Base-by-base conservation (phyloP, 495 filamentous ascomycete species). In the Daldinia decipiens region DNA sequence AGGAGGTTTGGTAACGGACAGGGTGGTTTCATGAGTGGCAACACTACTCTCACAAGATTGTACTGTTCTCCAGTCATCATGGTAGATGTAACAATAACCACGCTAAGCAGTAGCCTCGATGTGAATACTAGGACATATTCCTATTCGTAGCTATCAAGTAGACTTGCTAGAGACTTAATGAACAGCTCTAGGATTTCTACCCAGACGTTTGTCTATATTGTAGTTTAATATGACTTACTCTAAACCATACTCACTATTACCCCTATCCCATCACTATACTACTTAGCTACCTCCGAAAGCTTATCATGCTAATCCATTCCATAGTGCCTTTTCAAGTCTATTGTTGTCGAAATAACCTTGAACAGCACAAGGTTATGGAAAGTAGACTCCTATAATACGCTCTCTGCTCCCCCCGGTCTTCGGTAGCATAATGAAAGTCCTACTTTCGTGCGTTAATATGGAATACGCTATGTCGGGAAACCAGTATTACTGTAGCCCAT, bases 1-100 rank as follows among this genome's bases (percentile, higher is more conserved):
- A 85, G 72, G 83, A 85, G 65, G 80, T 80, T 13, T 84, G 82
- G 83, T 85, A 70, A 61, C 5, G 53, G 8, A 29, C 8, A 9
- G 51, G 11, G 13, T 9, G 54, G 13, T n/a, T 57, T 21, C 5
- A 24, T 38, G n/a, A 24, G 19, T 57, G 0, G 9, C 31, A 34
- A 24, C 17, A 13, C 34, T 21, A 13, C 17, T 34, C 8, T 1
- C 19, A 12, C 34, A 24, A 38, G 11, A 57, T 27, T 27, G 54
- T 57, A 39, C 1, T 24, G 40, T 57, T 38, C 17, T 17, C 32
- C 32, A 15, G 54, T 26, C 32, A 57, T 40, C 4, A 21, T 39
- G 6, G 15, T 56, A 15, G 26, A 27, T 31, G 27, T 53, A 47
- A 47, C 43, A 47, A 47, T 21, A 47, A 5, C 19, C 43, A 13